A percentile compares a stretch with the other conserved stretches of the same genome.
phyloP scores from a whole-genome alignment of 805 yeast species.

The Danielozyma ontarioensis region DNA sequence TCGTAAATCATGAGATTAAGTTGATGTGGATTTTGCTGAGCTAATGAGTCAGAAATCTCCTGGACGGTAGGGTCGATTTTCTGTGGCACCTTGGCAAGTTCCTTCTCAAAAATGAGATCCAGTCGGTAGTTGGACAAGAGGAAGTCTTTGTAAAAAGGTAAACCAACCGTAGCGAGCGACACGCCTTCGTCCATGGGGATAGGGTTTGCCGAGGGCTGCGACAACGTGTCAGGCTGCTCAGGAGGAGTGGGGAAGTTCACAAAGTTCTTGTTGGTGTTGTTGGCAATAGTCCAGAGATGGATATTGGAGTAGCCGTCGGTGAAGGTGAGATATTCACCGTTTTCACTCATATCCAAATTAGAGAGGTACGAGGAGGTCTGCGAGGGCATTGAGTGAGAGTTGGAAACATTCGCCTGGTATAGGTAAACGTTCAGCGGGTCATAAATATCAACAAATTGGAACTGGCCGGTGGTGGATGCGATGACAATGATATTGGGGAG shows the following conservation, averaged over 20 bases:
- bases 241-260: slow-evolving; percentile 35
- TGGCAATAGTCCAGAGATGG: slow-evolving; percentile 59
- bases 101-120: slow-evolving; percentile 53
- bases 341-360: slow-evolving; percentile 50
- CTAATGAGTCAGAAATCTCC: slow-evolving; percentile 1
- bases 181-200: slow-evolving; percentile 36
- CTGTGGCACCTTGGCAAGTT: slow-evolving; percentile 55
- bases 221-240: slow-evolving; percentile 49
- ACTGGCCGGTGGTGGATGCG: slow-evolving; percentile 72
- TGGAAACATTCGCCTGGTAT: slow-evolving; percentile 57
- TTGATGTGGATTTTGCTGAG: neutral
- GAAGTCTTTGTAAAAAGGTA: slow-evolving; percentile 79
- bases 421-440: slow-evolving; percentile 66
- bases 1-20: slow-evolving; percentile 38
- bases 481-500: slow-evolving; percentile 71
- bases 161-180: slow-evolving; percentile 70
- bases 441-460: slow-evolving; percentile 79
- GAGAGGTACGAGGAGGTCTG: slow-evolving; percentile 28
- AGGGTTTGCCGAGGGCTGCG: slow-evolving; percentile 20
- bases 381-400: slow-evolving; percentile 1
- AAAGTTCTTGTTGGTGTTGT: slow-evolving; percentile 32
- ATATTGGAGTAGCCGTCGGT: slow-evolving; percentile 58
- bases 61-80: slow-evolving; percentile 47
- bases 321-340: slow-evolving; percentile 76
- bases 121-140: slow-evolving; percentile 79